These are phyloP conservation scores for Tricholoma bakamatsutake DNA, from an alignment of 768 basidiomycete species.

Conservation along the genomic window DNA sequence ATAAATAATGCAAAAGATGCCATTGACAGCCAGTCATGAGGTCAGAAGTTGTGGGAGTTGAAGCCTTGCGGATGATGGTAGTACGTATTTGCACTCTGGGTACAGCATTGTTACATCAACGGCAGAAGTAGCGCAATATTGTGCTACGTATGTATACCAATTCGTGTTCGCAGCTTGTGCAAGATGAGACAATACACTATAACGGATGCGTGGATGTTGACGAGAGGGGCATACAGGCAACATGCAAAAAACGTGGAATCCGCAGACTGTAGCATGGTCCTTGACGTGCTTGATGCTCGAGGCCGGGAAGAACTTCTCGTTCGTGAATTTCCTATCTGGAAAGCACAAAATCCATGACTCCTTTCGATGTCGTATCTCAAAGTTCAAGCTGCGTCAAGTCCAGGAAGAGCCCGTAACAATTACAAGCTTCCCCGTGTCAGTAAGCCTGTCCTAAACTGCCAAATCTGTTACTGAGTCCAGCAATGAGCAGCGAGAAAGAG, in stretches of 20 bases:
- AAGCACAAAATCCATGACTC: conserved; percentile 12
- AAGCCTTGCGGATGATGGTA: background rate
- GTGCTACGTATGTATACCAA: background rate
- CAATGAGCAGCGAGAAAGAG: conserved; percentile 12
- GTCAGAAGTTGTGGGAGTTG: background rate
- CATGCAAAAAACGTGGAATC: background rate
- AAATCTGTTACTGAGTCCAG: conserved; percentile 15
- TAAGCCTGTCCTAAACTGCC: conserved; percentile 13
- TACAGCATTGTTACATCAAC: background rate
- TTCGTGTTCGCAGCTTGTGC: background rate
- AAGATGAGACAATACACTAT: background rate
- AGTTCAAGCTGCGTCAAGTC: conserved; percentile 12
- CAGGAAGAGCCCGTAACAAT: conserved; percentile 7
- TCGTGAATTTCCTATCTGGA: background rate
- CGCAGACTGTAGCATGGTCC: too few species aligned
- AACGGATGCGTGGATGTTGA: background rate
- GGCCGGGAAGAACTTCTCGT: too few species aligned
- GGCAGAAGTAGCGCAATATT: background rate
- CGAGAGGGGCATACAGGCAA: background rate
- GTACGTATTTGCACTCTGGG: background rate
- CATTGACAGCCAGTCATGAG: background rate
- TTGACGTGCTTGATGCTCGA: background rate
- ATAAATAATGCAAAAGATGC: background rate
- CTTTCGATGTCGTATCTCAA: conserved; percentile 1
- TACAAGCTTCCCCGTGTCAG: conserved; percentile 5